Conservation (phyloP, 2,329 filamentous ascomycete species). For the Cladosporium oxysporum region DNA sequence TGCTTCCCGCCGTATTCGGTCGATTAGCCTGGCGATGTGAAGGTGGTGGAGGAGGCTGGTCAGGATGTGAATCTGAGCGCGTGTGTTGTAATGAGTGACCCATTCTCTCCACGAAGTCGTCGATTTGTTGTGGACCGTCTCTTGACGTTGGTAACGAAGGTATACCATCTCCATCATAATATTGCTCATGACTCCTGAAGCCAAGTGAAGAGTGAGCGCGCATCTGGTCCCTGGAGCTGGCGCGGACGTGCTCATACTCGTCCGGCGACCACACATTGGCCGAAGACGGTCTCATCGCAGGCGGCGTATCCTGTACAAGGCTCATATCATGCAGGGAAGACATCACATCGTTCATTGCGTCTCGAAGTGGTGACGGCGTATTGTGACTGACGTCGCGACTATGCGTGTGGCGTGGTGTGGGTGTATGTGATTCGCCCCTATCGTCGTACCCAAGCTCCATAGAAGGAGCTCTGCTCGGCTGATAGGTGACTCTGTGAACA, state of each 20-base stretch:
- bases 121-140: slow-evolving; percentile 68
- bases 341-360: slow-evolving; percentile 98
- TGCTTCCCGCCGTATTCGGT: slow-evolving; percentile 32
- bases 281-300: slow-evolving; percentile 42
- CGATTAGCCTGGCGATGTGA: slow-evolving; percentile 30
- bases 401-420: slow-evolving; percentile 65
- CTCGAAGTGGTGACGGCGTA: slow-evolving; percentile 87
- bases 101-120: slow-evolving; percentile 89
- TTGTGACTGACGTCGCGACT: slow-evolving; percentile 45
- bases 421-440: slow-evolving; percentile 59
- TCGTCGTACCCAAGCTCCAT: slow-evolving; percentile 41
- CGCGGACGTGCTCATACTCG: slow-evolving; percentile 66
- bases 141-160: slow-evolving; percentile 34
- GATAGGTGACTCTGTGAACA: slow-evolving; percentile 65
- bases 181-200: slow-evolving; percentile 49
- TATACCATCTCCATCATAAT: slow-evolving; percentile 52
- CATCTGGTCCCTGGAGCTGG: slow-evolving; percentile 42
- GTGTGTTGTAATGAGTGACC: slow-evolving; percentile 75
- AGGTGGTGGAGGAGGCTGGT: slow-evolving; percentile 41
- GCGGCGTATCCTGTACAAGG: slow-evolving; percentile 54
- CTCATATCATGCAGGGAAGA: slow-evolving; percentile 88
- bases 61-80: slow-evolving; percentile 52
- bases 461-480: slow-evolving; percentile 52
- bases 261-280: slow-evolving; percentile 88
- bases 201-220: slow-evolving; percentile 76